A percentile compares a stretch with the other conserved stretches of the same genome.
These are phyloP conservation scores for Sporobolomyces phaffii DNA, from an alignment of 768 basidiomycete genomes.

Conservation along the genomic window DNA sequence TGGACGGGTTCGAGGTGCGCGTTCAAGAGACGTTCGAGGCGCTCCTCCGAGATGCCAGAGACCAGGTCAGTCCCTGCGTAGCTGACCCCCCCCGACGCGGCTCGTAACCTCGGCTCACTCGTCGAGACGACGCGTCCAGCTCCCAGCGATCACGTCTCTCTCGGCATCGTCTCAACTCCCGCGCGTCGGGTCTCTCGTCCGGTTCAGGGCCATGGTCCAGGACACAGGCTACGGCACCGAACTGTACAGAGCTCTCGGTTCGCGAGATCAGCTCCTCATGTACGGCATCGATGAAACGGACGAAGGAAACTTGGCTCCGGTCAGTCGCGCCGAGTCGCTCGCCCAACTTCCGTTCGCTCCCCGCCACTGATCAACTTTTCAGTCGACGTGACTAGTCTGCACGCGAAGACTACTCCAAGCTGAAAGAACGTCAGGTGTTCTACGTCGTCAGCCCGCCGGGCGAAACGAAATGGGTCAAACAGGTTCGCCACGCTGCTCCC, in stretches of 20 bases:
- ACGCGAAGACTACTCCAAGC: slow-evolving; percentile 41
- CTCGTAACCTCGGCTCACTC: not conserved
- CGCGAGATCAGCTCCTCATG: slow-evolving; percentile 8
- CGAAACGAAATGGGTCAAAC: slow-evolving; percentile 40
- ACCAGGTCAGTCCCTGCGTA: slow-evolving; percentile 4
- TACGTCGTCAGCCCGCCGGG: slow-evolving; percentile 43
- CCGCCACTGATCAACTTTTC: not conserved
- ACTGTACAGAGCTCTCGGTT: slow-evolving; percentile 36
- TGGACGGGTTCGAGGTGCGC: slow-evolving; percentile 29
- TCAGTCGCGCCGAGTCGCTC: too few species aligned
- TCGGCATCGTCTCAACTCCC: slow-evolving; percentile 8
- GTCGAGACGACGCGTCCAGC: not conserved
- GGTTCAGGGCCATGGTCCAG: slow-evolving; percentile 44
- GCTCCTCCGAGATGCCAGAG: not conserved
- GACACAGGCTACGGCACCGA: slow-evolving; percentile 43
- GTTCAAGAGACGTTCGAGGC: slow-evolving; percentile 12
- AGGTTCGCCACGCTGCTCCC: slow-evolving; percentile 19
- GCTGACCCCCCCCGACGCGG: not conserved
- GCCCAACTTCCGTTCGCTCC: not conserved
- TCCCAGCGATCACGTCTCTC: slow-evolving; percentile 9
- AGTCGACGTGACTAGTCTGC: too few species aligned
- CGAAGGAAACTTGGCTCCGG: too few species aligned
- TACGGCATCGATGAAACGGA: slow-evolving; percentile 25
- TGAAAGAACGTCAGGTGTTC: slow-evolving; percentile 41
- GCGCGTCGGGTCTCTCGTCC: slow-evolving; percentile 30